Percentiles rank a stretch among this genome's conserved stretches.
Evolutionary conservation across 148 eudicot genomes (phyloP).

Genomic region (Chenopodium quinoa): DNA sequence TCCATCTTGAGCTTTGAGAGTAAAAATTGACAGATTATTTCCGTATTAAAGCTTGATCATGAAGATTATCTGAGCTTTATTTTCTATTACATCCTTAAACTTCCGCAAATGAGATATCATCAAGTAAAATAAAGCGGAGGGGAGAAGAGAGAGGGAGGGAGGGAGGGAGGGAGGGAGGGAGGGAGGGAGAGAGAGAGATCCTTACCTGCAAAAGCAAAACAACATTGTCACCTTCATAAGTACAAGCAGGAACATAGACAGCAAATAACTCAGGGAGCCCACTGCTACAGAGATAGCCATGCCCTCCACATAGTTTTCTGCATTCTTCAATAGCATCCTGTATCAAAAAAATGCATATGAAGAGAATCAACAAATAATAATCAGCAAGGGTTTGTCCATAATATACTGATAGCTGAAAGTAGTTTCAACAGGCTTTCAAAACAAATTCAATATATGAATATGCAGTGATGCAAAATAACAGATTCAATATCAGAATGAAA

Average conservation of each 20-base stretch:
- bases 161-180: not conserved
- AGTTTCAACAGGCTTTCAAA: not conserved
- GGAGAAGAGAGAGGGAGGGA: not conserved
- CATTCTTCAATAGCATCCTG: conserved; percentile 99
- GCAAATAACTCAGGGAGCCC: conserved; percentile 98
- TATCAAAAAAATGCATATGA: conserved; percentile 12
- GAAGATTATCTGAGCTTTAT: not conserved
- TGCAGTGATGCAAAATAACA: not conserved
- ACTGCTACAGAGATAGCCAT: conserved; percentile 89
- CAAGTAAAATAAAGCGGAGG: too few relatives aligned
- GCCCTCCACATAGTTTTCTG: conserved; percentile 92
- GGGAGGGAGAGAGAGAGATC: not conserved
- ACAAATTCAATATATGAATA: not conserved
- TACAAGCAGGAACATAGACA: conserved; percentile 89
- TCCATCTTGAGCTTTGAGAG: not conserved
- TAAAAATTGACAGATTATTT: not conserved
- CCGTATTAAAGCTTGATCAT: not conserved
- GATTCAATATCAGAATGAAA: not conserved
- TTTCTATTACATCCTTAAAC: not conserved
- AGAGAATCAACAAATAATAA: not conserved
- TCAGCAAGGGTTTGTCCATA: not conserved
- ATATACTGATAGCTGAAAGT: not conserved
- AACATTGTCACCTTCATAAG: conserved; percentile 89
- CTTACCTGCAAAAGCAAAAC: conserved; percentile 84
- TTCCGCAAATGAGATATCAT: not conserved